phyloP scores from a whole-genome alignment of 2,329 filamentous ascomycete genomes.

The Colletotrichum tropicicola region DNA sequence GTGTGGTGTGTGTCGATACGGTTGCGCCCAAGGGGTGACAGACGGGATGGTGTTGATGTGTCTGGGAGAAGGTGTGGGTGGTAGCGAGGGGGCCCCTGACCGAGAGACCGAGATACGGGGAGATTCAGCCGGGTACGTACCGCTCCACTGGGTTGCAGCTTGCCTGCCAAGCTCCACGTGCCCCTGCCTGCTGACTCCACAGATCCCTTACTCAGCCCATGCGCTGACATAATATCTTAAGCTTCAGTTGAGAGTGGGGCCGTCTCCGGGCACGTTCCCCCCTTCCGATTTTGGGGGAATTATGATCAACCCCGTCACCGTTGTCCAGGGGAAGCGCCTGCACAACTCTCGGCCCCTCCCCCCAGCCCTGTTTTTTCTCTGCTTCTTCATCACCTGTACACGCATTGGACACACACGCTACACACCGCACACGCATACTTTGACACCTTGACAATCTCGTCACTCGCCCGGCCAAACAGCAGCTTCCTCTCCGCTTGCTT shows the following conservation, averaged over 20 bases:
- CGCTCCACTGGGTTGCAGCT: no score
- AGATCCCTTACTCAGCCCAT: not conserved
- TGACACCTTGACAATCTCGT: constrained; percentile 2
- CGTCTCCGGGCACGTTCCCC: not conserved
- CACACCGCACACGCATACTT: not conserved
- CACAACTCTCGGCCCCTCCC: not conserved
- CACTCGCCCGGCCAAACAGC: not conserved
- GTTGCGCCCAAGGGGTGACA: constrained; percentile 11
- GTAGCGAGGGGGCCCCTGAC: no score
- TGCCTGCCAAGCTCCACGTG: no score
- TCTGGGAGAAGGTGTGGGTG: not conserved
- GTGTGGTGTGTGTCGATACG: not conserved
- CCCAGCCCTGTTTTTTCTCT: no score
- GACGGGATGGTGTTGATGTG: constrained; percentile 8
- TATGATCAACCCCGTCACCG: constrained; percentile 9
- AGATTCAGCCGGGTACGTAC: no score
- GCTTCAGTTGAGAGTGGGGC: not conserved
- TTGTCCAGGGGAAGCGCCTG: not conserved
- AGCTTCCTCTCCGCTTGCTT: not conserved
- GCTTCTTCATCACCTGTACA: not conserved
- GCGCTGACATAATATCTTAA: not conserved
- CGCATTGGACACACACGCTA: not conserved
- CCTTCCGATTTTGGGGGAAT: constrained; percentile 12
- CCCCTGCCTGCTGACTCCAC: no score
- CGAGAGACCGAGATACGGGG: no score